Evolutionary conservation across 2,329 filamentous ascomycete species (phyloP).

Genomic region (Ophiostoma himal-ulmi): DNA sequence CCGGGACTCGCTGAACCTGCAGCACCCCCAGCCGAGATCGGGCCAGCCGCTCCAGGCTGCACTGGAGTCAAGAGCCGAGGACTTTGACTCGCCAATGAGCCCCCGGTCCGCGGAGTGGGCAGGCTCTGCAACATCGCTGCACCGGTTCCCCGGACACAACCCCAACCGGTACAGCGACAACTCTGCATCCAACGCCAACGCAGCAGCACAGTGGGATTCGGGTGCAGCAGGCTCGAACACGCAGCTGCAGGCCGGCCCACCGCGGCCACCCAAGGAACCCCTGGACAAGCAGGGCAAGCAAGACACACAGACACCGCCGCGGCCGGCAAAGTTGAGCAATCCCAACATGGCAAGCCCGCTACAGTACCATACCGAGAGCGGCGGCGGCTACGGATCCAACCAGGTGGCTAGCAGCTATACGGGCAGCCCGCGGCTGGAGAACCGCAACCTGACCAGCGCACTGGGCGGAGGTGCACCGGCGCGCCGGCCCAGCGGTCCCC

Average conservation of each 20-base stretch:
- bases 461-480: conserved; percentile 42
- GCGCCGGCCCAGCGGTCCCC: conserved; percentile 51
- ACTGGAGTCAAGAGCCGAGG: conserved; percentile 63
- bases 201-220: conserved; percentile 43
- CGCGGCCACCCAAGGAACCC: conserved; percentile 59
- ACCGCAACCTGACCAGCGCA: conserved; percentile 51
- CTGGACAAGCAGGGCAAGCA: conserved; percentile 36
- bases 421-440: conserved; percentile 51
- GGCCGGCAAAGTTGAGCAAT: conserved; percentile 45
- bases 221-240: conserved; percentile 31
- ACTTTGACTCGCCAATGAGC: conserved; percentile 57
- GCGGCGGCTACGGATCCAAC: conserved; percentile 40
- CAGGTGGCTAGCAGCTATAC: conserved; percentile 42
- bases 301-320: conserved; percentile 44
- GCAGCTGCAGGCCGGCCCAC: conserved; percentile 36
- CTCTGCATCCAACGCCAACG: conserved; percentile 30
- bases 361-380: conserved; percentile 51
- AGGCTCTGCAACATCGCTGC: conserved; percentile 54
- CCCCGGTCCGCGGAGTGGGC: conserved; percentile 58
- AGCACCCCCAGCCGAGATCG: conserved; percentile 71
- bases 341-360: conserved; percentile 42
- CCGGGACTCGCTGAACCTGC: conserved; percentile 71
- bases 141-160: conserved; percentile 45
- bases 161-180: conserved; percentile 46
- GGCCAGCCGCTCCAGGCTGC: conserved; percentile 69